Base-by-base conservation (phyloP, 257 asterid species). In the Solanum tarijense region DNA sequence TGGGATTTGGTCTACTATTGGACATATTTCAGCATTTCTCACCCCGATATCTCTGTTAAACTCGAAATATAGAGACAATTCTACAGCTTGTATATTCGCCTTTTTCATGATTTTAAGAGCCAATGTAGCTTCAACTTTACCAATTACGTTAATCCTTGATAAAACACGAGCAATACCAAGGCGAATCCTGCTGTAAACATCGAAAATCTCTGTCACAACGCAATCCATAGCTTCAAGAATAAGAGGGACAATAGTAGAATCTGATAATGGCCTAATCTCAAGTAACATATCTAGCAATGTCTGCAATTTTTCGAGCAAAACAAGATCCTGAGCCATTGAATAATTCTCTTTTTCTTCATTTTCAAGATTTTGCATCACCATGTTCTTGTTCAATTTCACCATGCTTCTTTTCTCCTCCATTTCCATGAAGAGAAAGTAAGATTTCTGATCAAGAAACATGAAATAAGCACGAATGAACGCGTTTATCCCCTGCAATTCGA, bases 401-500 rank as follows among this genome's bases (percentile, higher is more conserved):
- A 74, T 9, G 62, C 66, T 32, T 14, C 78, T 82, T 38, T 89
- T 92, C 58, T 92, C 94, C 85, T 84, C 90, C 78, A 89, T 32
- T 68, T 87, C 87, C 43, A 89, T 87, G 89, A 89, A 94, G 2
- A 90, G 27, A 1, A 88, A 41, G 6, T 91, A 36, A 0, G 98
- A 95, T 86, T 97, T 96, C 62, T 93, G 91, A 84, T 96, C 98
- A 23, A 96, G 95, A 88, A 93, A 97, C 8, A 93, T 89, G 81
- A 89, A 97, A 62, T 96, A 97, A 29, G 96, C 90, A 16, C 94
- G 92, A 43, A 97, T 88, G 27, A 97, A 92, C 23, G 90, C 89
- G 71, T 93, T 86, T 38, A 89, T 91, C 5, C 95, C 92, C 94
- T 98, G 93, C 20, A 91, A 85, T n/a, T 86, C 86, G 0, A 84